Base-by-base conservation (phyloP, 805 yeast genomes). In the Millerozyma acaciae region DNA sequence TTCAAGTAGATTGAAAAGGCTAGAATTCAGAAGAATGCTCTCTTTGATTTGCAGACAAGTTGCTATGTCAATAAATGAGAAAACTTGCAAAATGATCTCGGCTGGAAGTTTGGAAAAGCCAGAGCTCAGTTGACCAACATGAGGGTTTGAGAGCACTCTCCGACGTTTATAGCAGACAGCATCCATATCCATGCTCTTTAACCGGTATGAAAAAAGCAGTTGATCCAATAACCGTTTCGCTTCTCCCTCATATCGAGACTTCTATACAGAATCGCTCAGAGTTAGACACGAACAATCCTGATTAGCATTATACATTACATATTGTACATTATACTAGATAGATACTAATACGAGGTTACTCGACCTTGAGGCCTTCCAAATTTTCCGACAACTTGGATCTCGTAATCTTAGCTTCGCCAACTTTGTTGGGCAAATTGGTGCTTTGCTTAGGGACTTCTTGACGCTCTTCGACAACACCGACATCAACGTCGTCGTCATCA, bases 391-490 rank as follows among this genome's bases (percentile, higher is more conserved):
- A 18, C 12, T 13, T 23, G 34, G 16, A 27, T 30, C 20, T 49
- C 19, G 45, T 54, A 12, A 49, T 56, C 9, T 50, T 58, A 8
- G 51, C 58, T 9, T 50, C 55, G 14, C n/a, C n/a, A n/a, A 55
- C 58, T 8, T 57, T 65, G 3, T 68, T 75, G 8, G 67, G 73
- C n/a, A 62, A 70, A 4, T 62, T 72, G 4, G 60, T 70, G 6
- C 60, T 69, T 6, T 67, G 74, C 14, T 70, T 76, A 4, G 70
- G 73, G 9, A 62, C 68, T 6, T 61, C 68, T 8, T 54, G 66
- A 16, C 59, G 57, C 16, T 55, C 60, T 9, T 55, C 65, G 8
- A 64, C 69, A 4, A 54, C 60, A 13, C 53, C 47, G 6, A 55
- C 60, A 17, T 60, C 60, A 16, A 60, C 62, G 8, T 60, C 66